These are phyloP conservation scores for Pistacia atlantica DNA, from an alignment of 345 rosid species.

Conservation along the genomic window DNA sequence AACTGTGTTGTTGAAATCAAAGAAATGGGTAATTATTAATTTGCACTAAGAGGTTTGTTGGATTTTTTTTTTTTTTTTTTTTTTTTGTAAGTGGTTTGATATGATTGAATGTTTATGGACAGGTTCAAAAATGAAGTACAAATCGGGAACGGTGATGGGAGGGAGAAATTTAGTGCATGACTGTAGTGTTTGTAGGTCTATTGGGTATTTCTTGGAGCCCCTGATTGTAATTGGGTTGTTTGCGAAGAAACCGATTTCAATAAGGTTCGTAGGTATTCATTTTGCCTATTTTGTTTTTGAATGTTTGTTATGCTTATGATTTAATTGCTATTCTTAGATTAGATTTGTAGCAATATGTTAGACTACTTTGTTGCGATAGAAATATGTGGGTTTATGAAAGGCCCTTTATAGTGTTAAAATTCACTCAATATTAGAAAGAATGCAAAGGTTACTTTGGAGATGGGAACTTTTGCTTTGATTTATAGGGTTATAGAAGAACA, in stretches of 20 bases:
- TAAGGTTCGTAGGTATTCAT: conserved; percentile 68
- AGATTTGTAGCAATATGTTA: not conserved
- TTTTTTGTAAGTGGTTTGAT: too few species aligned
- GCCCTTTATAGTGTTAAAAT: not conserved
- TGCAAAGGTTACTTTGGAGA: not conserved
- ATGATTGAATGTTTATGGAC: too few species aligned
- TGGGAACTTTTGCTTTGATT: not conserved
- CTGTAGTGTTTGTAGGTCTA: conserved; percentile 73
- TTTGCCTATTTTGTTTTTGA: not conserved
- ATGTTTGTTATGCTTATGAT: not conserved
- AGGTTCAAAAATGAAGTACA: too few species aligned
- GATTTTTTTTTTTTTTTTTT: too few species aligned
- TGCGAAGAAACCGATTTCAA: conserved; percentile 60
- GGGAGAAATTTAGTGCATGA: conserved; percentile 69
- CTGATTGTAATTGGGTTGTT: conserved; percentile 76
- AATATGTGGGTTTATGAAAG: not conserved
- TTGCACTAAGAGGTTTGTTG: too few species aligned
- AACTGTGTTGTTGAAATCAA: too few species aligned
- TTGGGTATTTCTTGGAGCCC: conserved; percentile 90
- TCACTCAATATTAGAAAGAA: not conserved
- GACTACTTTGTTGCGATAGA: not conserved
- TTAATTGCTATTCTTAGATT: not conserved
- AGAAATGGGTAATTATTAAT: too few species aligned
- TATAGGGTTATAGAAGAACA: too few species aligned
- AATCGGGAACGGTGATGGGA: conserved; percentile 29